Evolutionary conservation across 2,329 filamentous ascomycete species (phyloP).

Genomic region (Ophiostoma australiae): DNA sequence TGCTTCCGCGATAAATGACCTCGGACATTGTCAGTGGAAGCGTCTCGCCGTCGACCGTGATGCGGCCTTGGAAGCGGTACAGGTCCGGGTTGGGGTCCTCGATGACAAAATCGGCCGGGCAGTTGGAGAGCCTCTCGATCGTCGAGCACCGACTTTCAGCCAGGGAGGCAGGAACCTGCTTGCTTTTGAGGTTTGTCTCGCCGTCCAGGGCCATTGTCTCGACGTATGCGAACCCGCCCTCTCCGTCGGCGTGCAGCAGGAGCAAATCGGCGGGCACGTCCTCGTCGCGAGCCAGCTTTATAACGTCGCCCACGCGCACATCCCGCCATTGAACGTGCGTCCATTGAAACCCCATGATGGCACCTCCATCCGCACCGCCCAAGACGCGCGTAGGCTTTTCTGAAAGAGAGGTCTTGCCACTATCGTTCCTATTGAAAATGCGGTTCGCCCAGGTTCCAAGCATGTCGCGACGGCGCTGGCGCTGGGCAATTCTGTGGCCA

Average conservation of each 20-base stretch:
- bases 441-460: not conserved
- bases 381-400: slow-evolving; percentile 9
- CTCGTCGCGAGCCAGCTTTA: slow-evolving; percentile 61
- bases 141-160: slow-evolving; percentile 52
- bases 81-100: slow-evolving; percentile 75
- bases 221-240: slow-evolving; percentile 74
- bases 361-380: slow-evolving; percentile 12
- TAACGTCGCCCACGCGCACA: slow-evolving; percentile 47
- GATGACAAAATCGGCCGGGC: slow-evolving; percentile 59
- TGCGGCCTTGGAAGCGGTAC: slow-evolving; percentile 69
- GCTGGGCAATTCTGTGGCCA: not conserved
- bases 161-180: slow-evolving; percentile 56
- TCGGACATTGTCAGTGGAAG: slow-evolving; percentile 72
- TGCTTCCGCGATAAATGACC: slow-evolving; percentile 79
- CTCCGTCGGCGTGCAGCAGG: slow-evolving; percentile 69
- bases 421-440: not conserved
- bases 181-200: slow-evolving; percentile 76
- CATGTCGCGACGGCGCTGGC: slow-evolving; percentile 13
- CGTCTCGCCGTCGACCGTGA: slow-evolving; percentile 51
- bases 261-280: slow-evolving; percentile 77
- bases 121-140: slow-evolving; percentile 50
- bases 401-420: not conserved
- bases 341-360: slow-evolving; percentile 40
- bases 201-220: slow-evolving; percentile 82
- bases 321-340: slow-evolving; percentile 41